Base-by-base conservation (phyloP, 2,329 filamentous ascomycete genomes). In the Neodidymelliopsis sp. region DNA sequence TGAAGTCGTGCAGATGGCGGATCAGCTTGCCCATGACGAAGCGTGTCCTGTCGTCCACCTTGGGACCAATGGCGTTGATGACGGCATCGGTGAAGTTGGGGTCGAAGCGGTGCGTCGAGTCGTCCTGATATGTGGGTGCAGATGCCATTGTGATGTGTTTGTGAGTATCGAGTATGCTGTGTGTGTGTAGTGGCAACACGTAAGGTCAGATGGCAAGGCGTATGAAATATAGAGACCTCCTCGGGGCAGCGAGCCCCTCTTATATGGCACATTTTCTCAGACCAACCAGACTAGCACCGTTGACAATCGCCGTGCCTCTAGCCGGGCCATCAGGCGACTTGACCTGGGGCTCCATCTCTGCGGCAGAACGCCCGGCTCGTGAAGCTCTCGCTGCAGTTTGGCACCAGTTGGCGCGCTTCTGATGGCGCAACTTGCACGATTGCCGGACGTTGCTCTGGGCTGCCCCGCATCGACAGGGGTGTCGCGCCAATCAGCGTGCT, bases 81-180 rank as follows among this genome's bases (percentile, higher is more conserved):
- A 91, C 87, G 71, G 85, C 81, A 61, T 85, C 75, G 42, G 89
- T 93, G 78, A 92, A 91, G 75, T 81, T 83, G 62, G 89, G 89
- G 72, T 93, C 89, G 77, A 89, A 91, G 60, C 75, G 73, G 63
- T 71, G 66, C 31, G 54, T 35, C 24, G 50, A 51, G 33, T 49
- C 51, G 19, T 62, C 49, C 53, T 66, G 62, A 39, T 54, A 41
- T 12, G 54, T 39, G 25, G 63, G 60, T 35, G 62, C 61, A 22
- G 60, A 63, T 23, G 38, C 39, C 42, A 45, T 60, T 59, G 35
- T 47, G 52, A 46, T 20, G 36, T 36, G 38, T 25, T 35, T 22
- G 18, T 34, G 19, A 29, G 23, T 12, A 23, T 44, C 15, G 36
- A 10, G 11, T 25, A 23, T 23, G 25, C 6, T 39, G 33, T 47